These are phyloP conservation scores for Papiliotrema nemorosa DNA, from an alignment of 1,284 basidiomycete species.

Conservation along the genomic window DNA sequence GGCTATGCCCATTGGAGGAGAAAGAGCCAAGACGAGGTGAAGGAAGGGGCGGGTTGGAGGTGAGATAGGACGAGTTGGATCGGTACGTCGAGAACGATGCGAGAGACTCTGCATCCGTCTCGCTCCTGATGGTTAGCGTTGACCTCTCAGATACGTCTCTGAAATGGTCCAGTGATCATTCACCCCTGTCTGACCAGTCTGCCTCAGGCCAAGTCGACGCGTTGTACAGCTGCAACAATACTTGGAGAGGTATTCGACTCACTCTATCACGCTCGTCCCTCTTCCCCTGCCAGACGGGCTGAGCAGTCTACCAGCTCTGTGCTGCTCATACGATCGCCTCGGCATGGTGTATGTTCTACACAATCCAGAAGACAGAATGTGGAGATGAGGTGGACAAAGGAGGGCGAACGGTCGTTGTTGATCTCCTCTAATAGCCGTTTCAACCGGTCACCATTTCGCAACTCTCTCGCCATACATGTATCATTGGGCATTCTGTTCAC, in stretches of 20 bases:
- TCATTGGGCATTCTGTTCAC: no score
- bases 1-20: not conserved
- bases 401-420: no score
- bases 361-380: no score
- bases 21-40: not conserved
- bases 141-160: no score
- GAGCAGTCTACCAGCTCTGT: not conserved
- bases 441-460: no score
- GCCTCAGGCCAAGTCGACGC: no score
- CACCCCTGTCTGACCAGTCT: no score
- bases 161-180: no score
- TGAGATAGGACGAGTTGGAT: constrained; percentile 15
- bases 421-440: no score
- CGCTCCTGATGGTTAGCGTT: constrained; percentile 15
- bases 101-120: constrained; percentile 31
- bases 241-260: constrained; percentile 4
- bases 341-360: not conserved
- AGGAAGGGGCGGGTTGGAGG: constrained; percentile 1
- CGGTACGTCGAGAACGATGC: constrained; percentile 28
- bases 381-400: no score
- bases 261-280: constrained; percentile 11
- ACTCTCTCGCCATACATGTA: no score
- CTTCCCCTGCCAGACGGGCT: not conserved
- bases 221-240: no score
- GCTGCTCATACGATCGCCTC: not conserved